Conservation (phyloP, 2,329 filamentous ascomycete species). For the Penicillium frequentans region DNA sequence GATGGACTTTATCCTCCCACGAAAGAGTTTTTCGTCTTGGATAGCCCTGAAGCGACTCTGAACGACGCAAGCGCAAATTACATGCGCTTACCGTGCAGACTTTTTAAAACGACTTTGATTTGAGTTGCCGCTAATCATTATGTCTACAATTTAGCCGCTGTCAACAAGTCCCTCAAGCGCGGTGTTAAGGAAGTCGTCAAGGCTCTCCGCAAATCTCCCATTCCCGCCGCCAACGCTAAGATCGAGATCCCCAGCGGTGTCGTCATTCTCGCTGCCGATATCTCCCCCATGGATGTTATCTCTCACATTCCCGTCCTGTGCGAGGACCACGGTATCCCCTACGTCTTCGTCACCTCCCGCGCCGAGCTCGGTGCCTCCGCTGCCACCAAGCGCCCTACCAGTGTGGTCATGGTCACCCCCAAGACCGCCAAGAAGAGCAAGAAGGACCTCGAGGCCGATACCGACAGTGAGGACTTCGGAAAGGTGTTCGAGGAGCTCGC, state of each 20-base stretch:
- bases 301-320: conserved; percentile 96
- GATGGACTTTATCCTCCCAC: neutral
- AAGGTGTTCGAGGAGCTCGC: conserved; percentile 58
- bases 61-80: neutral
- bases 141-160: conserved; percentile 66
- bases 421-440: conserved; percentile 54
- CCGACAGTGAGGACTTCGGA: conserved; percentile 50
- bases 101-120: neutral
- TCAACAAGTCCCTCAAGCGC: conserved; percentile 92
- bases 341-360: conserved; percentile 89
- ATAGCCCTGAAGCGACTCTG: neutral
- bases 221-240: conserved; percentile 64
- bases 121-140: neutral
- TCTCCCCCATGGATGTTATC: conserved; percentile 98
- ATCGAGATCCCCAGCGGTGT: conserved; percentile 67
- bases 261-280: conserved; percentile 92
- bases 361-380: conserved; percentile 92
- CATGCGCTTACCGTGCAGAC: neutral
- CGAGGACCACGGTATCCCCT: conserved; percentile 96
- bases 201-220: conserved; percentile 86
- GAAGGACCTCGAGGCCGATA: conserved; percentile 46
- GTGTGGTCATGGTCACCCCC: conserved; percentile 79
- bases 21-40: neutral
- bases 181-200: conserved; percentile 99
- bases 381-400: conserved; percentile 93